Base-by-base conservation (phyloP, 2,329 filamentous ascomycete species). In the Aspergillus terreus region DNA sequence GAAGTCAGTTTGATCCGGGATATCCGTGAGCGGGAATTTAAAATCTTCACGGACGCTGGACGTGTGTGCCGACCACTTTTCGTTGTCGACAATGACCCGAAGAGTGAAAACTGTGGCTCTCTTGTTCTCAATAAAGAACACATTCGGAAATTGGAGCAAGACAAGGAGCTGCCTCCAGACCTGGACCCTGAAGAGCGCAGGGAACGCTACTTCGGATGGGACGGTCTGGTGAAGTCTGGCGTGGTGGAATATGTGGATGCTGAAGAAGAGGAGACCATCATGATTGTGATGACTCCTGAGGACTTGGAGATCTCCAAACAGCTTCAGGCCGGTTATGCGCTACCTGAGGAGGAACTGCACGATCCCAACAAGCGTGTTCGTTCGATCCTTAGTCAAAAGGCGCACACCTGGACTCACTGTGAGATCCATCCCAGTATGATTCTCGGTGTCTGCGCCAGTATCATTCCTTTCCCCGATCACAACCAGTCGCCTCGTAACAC, bases 371-470 rank as follows among this genome's bases (percentile, higher is more conserved):
- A 87, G 68, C 86, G 94, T 64, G 83, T 99, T 60, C 94, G 94
- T 72, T 92, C 91, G 1, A 87, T 86, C 64, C 84, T 94, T 40
- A 96, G 95, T 64, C 85, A 88, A 19, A 88, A 86, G 4, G 91
- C 92, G 14, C 89, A 95, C 72, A 90, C 87, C 65, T 97, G 92
- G 80, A 99, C 94, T 0, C 95, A 99, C 71, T 99, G 95, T 73
- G 94, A 99, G 75, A 97, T 99, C 70, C 95, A 99, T 65, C 95
- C 94, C 17, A 96, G 91, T 73, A 99, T 99, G 94, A 94, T 99
- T 71, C 77, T 99, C 50, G 94, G 94, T 68, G 95, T 99, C 58
- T 99, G 95, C 69, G 94, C 94, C 64, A 96, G 92, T 76, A 99
- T 99, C 72, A 99, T 99, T 78, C 94, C 94, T 0, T 99, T 99